Evolutionary conservation across 306 rosid genomes (phyloP), one percentile per base, ranked within the genome.

Genomic region (Quercus glauca): DNA sequence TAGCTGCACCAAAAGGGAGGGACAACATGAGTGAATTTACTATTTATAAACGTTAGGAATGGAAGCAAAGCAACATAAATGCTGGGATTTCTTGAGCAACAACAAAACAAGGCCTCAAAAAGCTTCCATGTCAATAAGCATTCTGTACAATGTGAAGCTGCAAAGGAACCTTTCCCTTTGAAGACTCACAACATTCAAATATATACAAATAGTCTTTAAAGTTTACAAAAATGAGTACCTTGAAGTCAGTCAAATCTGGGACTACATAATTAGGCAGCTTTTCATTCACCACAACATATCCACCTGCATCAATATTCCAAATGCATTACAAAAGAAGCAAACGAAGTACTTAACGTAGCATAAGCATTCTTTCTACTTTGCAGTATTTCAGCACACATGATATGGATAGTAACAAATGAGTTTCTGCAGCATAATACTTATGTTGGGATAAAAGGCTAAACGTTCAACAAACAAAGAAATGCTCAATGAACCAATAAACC

Each of bases 181-280:
- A 25, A 13, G 25, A 33, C n/a, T 8, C 52, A 33, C 21, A 33
- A 31, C 71, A 67, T 31, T 49, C 71, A 35, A 67, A 35, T 8
- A 18, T 19, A 19, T 35, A 31, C 68, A 31, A 7, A 31, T 33
- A 6, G 19, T 31, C n/a, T 9, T 10, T 18, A 8, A 33, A 18
- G 52, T 33, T 8, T 6, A 67, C 13, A 67, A 23, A 76, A 63
- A 80, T 56, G 49, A 80, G 73, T 81, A 89, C 89, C 92, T 89
- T 85, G 77, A 89, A 89, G 71, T 73, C 88, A 58, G 90, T 85
- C 73, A 89, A 81, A 83, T 85, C 85, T 58, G 92, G 92, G 68
- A 89, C 90, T 53, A 89, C 82, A 80, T 89, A 86, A 81, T 89
- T 89, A 58, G 92, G 92, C 60, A 89, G 81, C 73, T 89, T 89